Base-by-base conservation (phyloP, 257 asterid genomes). In the Mitragyna speciosa region DNA sequence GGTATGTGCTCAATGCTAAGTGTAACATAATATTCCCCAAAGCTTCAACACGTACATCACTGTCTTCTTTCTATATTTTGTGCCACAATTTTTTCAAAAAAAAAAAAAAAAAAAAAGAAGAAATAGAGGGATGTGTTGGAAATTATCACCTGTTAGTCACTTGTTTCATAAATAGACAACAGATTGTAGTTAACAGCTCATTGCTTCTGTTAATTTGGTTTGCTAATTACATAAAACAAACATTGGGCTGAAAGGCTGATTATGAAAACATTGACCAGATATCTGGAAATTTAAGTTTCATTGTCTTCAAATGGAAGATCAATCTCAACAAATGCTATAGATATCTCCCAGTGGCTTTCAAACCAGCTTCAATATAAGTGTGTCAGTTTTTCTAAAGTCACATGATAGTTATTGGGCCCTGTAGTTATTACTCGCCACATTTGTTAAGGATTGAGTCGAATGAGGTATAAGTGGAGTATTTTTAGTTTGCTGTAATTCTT, bases 1-100 rank as follows among this genome's bases (percentile, higher is more conserved):
- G 99, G 98, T 95, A 82, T 33, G 64, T 66, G 24, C 31, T 43
- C 33, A 51, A 8, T 43, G 26, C 67, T 22, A 59, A 20, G 12
- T 74, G 19, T 56, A 52, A 36, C 41, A 31, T 33, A 19, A n/a
- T 39, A 7, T 49, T 33, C 58, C 31, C 14, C 14, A 58, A 31
- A 24, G 39, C 41, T 11, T 58, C 67, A 61, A 41, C 20, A 14
- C 9, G 12, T 58, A 22, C 1, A 11, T 49, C 36, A 19, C 7
- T 15, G 36, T 30, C 24, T 24, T 36, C 22, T 2, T 56, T 17
- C 7, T 19, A 56, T 17, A 6, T 56, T 4, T 51, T 56, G 4
- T 56, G 63, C 26, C n/a, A 47, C 49, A 11, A 2, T 6, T 47
- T 47, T 7, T n/a, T n/a, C n/a, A 43, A 8, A 8, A 8, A 43